Evolutionary conservation across 176 grass and related monocot genomes (phyloP).

Genomic region (Musa schizocarpa): DNA sequence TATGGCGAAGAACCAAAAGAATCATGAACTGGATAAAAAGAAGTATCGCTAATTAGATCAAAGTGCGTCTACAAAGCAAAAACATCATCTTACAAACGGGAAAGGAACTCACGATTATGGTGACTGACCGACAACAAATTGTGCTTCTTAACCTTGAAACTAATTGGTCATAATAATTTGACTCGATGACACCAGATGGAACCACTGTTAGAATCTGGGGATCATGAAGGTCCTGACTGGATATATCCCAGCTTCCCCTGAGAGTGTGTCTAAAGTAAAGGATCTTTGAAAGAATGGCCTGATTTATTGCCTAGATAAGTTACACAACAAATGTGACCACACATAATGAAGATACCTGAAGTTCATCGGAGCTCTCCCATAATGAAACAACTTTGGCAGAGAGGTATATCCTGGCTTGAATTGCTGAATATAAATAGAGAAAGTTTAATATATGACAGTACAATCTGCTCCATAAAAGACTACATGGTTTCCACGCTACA

Average conservation of each 20-base stretch:
- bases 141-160: slow-evolving; percentile 34
- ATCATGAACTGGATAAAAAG: slow-evolving; percentile 55
- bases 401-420: slow-evolving; percentile 85
- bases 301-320: neutral
- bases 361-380: slow-evolving; percentile 81
- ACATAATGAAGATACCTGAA: slow-evolving; percentile 50
- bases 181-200: slow-evolving; percentile 19
- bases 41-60: slow-evolving; percentile 9
- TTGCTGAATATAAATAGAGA: slow-evolving; percentile 40
- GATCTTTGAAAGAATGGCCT: neutral
- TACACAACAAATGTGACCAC: neutral
- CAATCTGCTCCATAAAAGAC: neutral
- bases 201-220: slow-evolving; percentile 6
- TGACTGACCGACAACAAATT: slow-evolving; percentile 50
- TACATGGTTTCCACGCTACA: neutral
- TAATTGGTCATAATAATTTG: slow-evolving; percentile 41
- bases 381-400: slow-evolving; percentile 72
- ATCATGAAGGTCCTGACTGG: slow-evolving; percentile 47
- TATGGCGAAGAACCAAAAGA: slow-evolving; percentile 69
- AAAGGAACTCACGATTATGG: slow-evolving; percentile 47
- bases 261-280: neutral
- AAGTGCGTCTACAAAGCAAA: neutral
- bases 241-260: slow-evolving; percentile 82
- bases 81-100: neutral
- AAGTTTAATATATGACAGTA: neutral